Evolutionary conservation across 1,284 basidiomycete species (phyloP), one percentile per base, ranked within the genome.

Genomic region (Microbotryum lychnidis-dioicae): DNA sequence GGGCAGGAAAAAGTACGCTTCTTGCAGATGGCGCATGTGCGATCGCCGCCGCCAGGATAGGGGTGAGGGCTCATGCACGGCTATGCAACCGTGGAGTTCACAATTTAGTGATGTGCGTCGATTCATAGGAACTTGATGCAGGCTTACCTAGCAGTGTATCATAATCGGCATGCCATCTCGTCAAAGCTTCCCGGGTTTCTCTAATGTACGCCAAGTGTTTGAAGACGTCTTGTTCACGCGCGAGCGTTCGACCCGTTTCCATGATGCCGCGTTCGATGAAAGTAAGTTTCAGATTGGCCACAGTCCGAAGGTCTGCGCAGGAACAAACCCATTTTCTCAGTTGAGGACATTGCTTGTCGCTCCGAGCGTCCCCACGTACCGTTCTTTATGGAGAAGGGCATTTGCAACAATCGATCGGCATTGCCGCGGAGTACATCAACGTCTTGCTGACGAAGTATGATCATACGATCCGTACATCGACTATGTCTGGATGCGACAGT

Each of bases 201-300:
- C 49, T 29, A 2, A 58, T 27, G 46, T 55, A 64, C 2, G 50
- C 53, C 29, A 61, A n/a, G 9, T 47, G 53, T 12, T 55, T 51
- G 21, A 27, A 50, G 20, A 57, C 29, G 37, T 46, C 51, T 29
- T 18, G 25, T 23, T 51, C 49, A 63, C 27, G 29, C 27, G 1
- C 62, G 27, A 49, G 42, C 29, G 18, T 29, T 3, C 46, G 23
- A 16, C 27, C 45, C 10, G 44, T 50, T 12, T 31, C n/a, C 21
- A 58, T 37, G 53, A 58, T 62, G 8, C 50, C 6, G 29, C 63
- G 56, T 3, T 61, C 56, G 27, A 64, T 61, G 2, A 57, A 47
- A 6, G 53, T 37, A 9, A 64, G 57, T n/a, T 57, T 54, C n/a
- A 62, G 45, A 37, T 64, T 64, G 29, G 56, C 63, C 47, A 64